These are phyloP conservation scores for Podaxis mareebaensis DNA, from an alignment of 768 basidiomycete species.

Conservation along the genomic window DNA sequence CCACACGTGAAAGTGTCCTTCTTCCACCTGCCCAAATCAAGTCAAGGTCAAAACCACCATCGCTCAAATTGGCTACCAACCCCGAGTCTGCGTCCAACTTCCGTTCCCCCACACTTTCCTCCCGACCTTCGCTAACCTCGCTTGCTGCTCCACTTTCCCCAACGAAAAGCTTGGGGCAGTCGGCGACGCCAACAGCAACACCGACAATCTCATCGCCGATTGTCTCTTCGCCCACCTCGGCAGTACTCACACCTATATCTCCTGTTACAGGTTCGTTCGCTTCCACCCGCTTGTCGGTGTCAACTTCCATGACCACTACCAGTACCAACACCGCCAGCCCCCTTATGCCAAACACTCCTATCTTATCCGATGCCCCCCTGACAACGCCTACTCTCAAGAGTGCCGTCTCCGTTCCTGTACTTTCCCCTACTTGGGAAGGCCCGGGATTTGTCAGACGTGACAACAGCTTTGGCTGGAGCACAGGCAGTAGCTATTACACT, in stretches of 20 bases:
- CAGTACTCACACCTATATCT: neutral
- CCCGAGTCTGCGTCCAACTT: slow-evolving; percentile 1
- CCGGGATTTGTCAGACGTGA: slow-evolving; percentile 2
- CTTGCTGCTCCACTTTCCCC: slow-evolving; percentile 2
- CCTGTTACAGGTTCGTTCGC: slow-evolving; percentile 1
- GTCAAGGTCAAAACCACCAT: slow-evolving; percentile 9
- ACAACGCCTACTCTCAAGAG: slow-evolving; percentile 5
- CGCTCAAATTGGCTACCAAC: neutral
- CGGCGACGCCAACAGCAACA: slow-evolving; percentile 1
- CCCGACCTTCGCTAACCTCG: slow-evolving; percentile 2
- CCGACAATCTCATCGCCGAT: neutral
- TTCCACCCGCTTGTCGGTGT: slow-evolving; percentile 5
- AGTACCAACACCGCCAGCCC: slow-evolving; percentile 12
- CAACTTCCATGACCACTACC: slow-evolving; percentile 11
- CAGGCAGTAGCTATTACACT: neutral
- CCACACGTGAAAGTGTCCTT: slow-evolving; percentile 1
- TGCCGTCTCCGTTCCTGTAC: slow-evolving; percentile 4
- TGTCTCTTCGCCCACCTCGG: neutral
- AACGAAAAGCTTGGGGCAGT: neutral
- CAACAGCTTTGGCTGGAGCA: neutral
- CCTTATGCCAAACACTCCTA: slow-evolving; percentile 7
- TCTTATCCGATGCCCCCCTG: slow-evolving; percentile 2
- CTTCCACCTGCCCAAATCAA: slow-evolving; percentile 4
- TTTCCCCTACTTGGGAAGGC: slow-evolving; percentile 7
- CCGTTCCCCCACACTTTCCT: slow-evolving; percentile 10